Base-by-base conservation (phyloP, 148 eudicot genomes). In the Vaccinium vitisidaea region DNA sequence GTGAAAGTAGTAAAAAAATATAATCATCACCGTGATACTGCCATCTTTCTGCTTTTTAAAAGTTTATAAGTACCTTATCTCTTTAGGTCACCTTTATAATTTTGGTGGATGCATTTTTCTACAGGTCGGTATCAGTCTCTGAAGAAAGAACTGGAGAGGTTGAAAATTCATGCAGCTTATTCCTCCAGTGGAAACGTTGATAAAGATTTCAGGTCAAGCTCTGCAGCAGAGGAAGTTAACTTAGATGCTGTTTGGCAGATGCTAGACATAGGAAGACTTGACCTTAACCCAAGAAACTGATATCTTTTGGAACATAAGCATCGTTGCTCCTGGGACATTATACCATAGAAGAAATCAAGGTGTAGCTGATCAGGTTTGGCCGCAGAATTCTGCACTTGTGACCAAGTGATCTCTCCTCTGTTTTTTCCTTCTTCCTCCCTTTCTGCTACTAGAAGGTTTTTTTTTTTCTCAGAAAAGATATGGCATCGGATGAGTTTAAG, bases 91-190 rank as follows among this genome's bases (percentile, higher is more conserved):
- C 32, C 15, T 67, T 27, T 67, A 5, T 10, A 56, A 9, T 83
- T 43, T 36, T n/a, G 27, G 53, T 46, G 27, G 15, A 50, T 36
- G n/a, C 14, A 32, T 36, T 12, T 85, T 80, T 86, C 27, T 80
- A 79, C 94, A 94, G 95, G 90, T 79, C 91, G 91, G 83, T 89
- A 93, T 88, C 84, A 83, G 84, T 87, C 65, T 79, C 88, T 94
- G 81, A 87, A 58, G 39, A 88, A 88, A 84, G 95, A 94, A 88
- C 86, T 87, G n/a, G 92, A 92, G 80, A 84, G 85, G 87, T 84
- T 94, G 84, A 90, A 86, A 86, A 58, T 79, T 16, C 32, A 82
- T 78, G 32, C 90, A 84, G 87, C 88, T 39, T 73, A 79, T 83
- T 82, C 88, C 25, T 21, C 54, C 11, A 76, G 79, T 7, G 67